Conservation (phyloP, 371 early-diverging fungal genomes). For the Mucor velutinosus region DNA sequence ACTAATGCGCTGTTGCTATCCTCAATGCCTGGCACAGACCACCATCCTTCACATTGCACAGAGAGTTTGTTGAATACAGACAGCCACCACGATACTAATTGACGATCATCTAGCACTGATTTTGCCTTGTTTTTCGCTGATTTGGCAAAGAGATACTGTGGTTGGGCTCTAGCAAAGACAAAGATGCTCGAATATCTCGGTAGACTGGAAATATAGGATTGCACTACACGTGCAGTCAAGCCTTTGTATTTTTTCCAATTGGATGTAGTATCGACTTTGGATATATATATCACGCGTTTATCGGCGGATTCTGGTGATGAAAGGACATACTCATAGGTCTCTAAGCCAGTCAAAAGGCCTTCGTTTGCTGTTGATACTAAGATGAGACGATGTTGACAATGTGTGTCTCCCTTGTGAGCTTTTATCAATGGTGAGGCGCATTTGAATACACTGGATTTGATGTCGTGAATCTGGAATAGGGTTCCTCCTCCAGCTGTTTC, state of each 20-base stretch:
- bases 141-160: slow-evolving; percentile 80
- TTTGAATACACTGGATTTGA: not conserved
- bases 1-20: slow-evolving; percentile 38
- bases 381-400: slow-evolving; percentile 19
- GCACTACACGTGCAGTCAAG: slow-evolving; percentile 40
- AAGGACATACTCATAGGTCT: slow-evolving; percentile 34
- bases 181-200: slow-evolving; percentile 44
- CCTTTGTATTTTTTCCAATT: slow-evolving; percentile 26
- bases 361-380: slow-evolving; percentile 10
- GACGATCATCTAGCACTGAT: slow-evolving; percentile 58
- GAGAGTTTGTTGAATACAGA: slow-evolving; percentile 20
- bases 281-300: slow-evolving; percentile 47
- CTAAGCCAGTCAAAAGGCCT: slow-evolving; percentile 39
- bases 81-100: slow-evolving; percentile 83
- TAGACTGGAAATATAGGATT: slow-evolving; percentile 49
- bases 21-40: slow-evolving; percentile 68
- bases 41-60: slow-evolving; percentile 38
- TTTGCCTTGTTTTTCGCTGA: slow-evolving; percentile 70
- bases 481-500: not conserved
- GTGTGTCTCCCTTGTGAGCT: slow-evolving; percentile 10
- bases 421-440: slow-evolving; percentile 13
- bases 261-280: slow-evolving; percentile 68
- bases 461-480: not conserved
- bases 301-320: slow-evolving; percentile 1
- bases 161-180: slow-evolving; percentile 85